A percentile compares a stretch with the other conserved stretches of the same genome.
phyloP scores from a whole-genome alignment of 495 filamentous ascomycete species.

The Penicillium daleae region DNA sequence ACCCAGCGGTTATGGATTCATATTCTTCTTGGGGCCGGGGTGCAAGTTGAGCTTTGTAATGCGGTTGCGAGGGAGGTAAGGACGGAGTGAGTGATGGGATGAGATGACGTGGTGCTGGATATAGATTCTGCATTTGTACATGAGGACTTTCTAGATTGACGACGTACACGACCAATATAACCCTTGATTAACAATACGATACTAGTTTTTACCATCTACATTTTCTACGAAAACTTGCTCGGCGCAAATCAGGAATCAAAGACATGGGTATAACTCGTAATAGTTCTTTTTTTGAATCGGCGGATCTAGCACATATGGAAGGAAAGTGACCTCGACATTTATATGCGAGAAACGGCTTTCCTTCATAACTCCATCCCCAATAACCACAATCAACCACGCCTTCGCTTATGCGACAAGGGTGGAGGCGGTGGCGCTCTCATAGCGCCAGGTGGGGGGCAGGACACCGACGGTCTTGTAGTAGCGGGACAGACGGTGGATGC shows the following conservation, averaged over 20 bases:
- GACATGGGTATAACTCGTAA: slow-evolving; percentile 38
- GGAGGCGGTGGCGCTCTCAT: slow-evolving; percentile 70
- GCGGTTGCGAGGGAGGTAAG: slow-evolving; percentile 77
- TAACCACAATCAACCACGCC: slow-evolving; percentile 34
- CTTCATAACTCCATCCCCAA: slow-evolving; percentile 23
- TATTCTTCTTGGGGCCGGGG: slow-evolving; percentile 80
- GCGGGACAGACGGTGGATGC: slow-evolving; percentile 96
- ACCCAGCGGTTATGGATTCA: slow-evolving; percentile 97
- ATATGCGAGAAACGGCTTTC: slow-evolving; percentile 7
- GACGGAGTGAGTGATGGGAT: slow-evolving; percentile 3
- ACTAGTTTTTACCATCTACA: neutral
- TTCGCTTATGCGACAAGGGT: slow-evolving; percentile 57
- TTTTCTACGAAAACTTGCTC: slow-evolving; percentile 1
- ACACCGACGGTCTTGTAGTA: slow-evolving; percentile 99
- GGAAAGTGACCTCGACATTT: slow-evolving; percentile 13
- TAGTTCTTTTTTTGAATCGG: slow-evolving; percentile 35
- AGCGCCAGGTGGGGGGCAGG: slow-evolving; percentile 97
- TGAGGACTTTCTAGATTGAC: slow-evolving; percentile 1
- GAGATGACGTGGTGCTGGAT: slow-evolving; percentile 4
- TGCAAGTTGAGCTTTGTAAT: slow-evolving; percentile 87
- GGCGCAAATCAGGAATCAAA: slow-evolving; percentile 5
- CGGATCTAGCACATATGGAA: slow-evolving; percentile 34
- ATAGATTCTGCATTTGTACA: slow-evolving; percentile 15
- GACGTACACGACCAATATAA: slow-evolving; percentile 14
- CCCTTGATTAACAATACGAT: neutral